Percentiles rank a stretch among this genome's conserved stretches.
Conservation (phyloP, 2,329 filamentous ascomycete species). For the Ceratocystis eucalypticola region DNA sequence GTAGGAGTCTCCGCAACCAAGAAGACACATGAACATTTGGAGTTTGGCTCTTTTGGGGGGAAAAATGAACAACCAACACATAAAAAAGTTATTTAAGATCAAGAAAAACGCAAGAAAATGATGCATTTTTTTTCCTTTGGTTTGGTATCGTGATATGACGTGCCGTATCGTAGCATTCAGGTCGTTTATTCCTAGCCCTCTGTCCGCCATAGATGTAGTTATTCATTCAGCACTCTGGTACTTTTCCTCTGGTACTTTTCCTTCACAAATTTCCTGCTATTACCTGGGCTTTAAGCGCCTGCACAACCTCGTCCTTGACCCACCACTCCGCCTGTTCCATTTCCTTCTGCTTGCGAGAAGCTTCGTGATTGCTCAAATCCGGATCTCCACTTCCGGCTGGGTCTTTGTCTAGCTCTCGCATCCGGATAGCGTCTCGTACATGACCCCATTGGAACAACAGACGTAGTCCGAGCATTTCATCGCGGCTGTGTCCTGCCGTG, state of each 20-base stretch:
- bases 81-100: constrained; percentile 16
- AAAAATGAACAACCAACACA: constrained; percentile 5
- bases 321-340: constrained; percentile 34
- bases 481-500: constrained; percentile 30
- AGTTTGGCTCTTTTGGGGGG: constrained; percentile 2
- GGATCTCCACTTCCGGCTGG: constrained; percentile 22
- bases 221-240: not conserved
- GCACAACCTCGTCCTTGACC: constrained; percentile 42
- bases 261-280: constrained; percentile 5
- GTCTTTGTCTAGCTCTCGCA: constrained; percentile 18
- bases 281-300: constrained; percentile 41
- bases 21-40: constrained; percentile 1
- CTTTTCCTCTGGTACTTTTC: not conserved
- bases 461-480: constrained; percentile 35
- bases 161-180: not conserved
- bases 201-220: not conserved
- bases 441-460: constrained; percentile 42
- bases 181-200: not conserved
- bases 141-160: not conserved
- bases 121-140: not conserved
- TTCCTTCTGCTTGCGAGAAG: constrained; percentile 19
- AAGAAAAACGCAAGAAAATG: constrained; percentile 2
- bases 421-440: not conserved
- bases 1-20: too few species aligned
- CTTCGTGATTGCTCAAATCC: constrained; percentile 21